These are phyloP conservation scores for Echinochloa phyllopogon DNA, from an alignment of 176 grass and related monocot genomes.

Conservation along the genomic window DNA sequence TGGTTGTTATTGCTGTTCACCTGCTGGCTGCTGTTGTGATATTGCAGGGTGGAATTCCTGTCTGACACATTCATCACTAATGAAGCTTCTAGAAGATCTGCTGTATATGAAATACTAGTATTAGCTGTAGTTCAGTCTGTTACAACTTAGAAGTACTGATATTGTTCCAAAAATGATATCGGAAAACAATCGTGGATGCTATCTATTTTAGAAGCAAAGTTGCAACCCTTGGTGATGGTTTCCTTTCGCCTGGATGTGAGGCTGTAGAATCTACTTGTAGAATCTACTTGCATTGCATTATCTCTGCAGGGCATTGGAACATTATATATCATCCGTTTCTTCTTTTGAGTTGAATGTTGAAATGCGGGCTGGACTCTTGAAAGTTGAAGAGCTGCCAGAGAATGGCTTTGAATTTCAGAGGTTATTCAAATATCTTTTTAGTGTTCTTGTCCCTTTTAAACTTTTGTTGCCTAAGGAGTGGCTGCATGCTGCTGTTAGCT, in stretches of 20 bases:
- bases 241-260: not conserved
- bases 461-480: not conserved
- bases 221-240: not conserved
- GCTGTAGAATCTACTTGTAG: not conserved
- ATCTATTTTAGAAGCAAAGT: not conserved
- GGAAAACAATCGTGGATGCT: not conserved
- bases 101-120: conserved; percentile 11
- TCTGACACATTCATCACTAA: not conserved
- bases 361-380: not conserved
- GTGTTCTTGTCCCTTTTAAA: not conserved
- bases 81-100: conserved; percentile 37
- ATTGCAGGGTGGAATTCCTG: conserved; percentile 4
- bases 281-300: not conserved
- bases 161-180: not conserved
- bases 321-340: not conserved
- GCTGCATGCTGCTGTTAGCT: not conserved
- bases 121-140: conserved; percentile 20
- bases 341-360: conserved; percentile 5
- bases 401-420: not conserved
- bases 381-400: not conserved
- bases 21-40: conserved; percentile 13
- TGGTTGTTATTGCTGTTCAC: not conserved
- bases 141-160: conserved; percentile 17
- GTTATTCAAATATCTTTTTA: not conserved
- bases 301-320: not conserved